Conservation (phyloP, 2,329 filamentous ascomycete species). For the Coniochaeta hoffmannii region DNA sequence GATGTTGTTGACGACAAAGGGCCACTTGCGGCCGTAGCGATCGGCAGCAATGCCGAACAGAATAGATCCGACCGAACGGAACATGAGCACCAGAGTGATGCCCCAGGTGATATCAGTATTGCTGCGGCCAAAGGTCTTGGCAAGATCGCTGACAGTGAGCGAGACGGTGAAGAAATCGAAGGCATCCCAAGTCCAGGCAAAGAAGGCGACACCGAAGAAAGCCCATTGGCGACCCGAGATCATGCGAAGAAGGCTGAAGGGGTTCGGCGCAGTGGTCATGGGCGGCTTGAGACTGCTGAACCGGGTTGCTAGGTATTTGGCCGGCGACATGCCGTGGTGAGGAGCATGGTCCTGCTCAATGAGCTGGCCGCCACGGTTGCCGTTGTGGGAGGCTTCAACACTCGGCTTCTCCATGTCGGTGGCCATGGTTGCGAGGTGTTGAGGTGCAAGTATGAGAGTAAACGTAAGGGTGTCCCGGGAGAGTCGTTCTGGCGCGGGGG, state of each 20-base stretch:
- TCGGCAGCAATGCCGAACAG: constrained; percentile 48
- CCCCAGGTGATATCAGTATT: constrained; percentile 53
- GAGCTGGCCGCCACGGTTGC: background rate
- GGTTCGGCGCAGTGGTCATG: constrained; percentile 46
- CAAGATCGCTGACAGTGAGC: constrained; percentile 47
- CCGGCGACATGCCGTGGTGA: constrained; percentile 40
- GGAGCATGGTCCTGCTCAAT: constrained; percentile 27
- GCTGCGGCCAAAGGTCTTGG: constrained; percentile 18
- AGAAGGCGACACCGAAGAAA: constrained; percentile 47
- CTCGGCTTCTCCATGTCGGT: constrained; percentile 12
- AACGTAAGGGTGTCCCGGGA: background rate
- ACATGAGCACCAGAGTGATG: constrained; percentile 56
- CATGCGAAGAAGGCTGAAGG: constrained; percentile 39
- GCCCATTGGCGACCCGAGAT: constrained; percentile 44
- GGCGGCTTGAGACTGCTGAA: constrained; percentile 49
- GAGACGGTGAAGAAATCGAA: constrained; percentile 63
- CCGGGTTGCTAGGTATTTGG: constrained; percentile 42
- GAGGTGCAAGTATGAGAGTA: background rate
- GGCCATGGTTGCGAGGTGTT: background rate
- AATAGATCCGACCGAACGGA: constrained; percentile 48
- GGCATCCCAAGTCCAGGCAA: constrained; percentile 55
- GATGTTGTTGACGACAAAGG: constrained; percentile 68
- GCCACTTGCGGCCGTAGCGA: constrained; percentile 58
- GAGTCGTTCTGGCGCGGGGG: no score
- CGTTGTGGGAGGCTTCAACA: background rate